Evolutionary conservation across 176 grass and related monocot genomes (phyloP).

Genomic region (Aegilops longissima): DNA sequence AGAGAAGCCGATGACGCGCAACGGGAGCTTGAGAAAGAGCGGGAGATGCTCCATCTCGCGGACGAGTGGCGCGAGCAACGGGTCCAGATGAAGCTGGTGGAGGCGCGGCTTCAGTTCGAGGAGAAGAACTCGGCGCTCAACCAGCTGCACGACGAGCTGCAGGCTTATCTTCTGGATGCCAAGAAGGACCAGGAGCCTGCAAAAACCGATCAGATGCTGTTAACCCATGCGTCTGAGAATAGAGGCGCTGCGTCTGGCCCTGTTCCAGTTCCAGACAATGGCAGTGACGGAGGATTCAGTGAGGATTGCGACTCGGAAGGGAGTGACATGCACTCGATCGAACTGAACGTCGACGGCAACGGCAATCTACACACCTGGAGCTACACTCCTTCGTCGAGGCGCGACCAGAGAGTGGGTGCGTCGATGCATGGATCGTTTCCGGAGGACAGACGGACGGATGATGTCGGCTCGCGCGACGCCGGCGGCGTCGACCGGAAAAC

Average conservation of each 20-base stretch:
- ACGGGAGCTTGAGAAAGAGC: conserved; percentile 76
- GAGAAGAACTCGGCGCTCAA: conserved; percentile 77
- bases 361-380: conserved; percentile 55
- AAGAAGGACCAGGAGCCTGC: conserved; percentile 34
- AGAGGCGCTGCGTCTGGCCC: not conserved
- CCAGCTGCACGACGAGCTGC: conserved; percentile 65
- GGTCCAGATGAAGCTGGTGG: conserved; percentile 90
- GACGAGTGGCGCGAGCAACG: conserved; percentile 85
- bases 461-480: not conserved
- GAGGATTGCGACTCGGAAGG: conserved; percentile 39
- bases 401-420: not conserved
- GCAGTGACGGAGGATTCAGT: not conserved
- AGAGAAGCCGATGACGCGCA: conserved; percentile 51
- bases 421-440: conserved; percentile 29
- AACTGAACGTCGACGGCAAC: conserved; percentile 66
- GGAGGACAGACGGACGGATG: conserved; percentile 27
- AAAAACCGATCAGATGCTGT: conserved; percentile 1
- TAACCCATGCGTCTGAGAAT: conserved; percentile 2
- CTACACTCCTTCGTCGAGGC: conserved; percentile 28
- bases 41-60: conserved; percentile 87
- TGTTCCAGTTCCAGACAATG: not conserved
- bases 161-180: conserved; percentile 43
- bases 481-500: not conserved
- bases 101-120: conserved; percentile 83
- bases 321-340: conserved; percentile 72